These are phyloP conservation scores for Saturnispora silvae DNA, from an alignment of 805 yeast genomes.

Conservation along the genomic window DNA sequence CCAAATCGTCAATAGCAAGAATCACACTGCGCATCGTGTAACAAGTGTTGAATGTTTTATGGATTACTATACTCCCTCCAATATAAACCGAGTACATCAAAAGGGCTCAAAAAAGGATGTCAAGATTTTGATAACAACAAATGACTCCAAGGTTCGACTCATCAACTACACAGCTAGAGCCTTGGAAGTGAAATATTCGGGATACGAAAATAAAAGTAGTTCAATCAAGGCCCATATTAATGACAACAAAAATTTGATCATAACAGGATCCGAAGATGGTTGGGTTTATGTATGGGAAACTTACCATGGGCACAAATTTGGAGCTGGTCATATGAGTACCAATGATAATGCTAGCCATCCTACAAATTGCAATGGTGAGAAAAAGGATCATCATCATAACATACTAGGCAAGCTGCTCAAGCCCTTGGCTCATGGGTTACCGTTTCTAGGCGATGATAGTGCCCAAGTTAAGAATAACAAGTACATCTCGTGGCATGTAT, in stretches of 20 bases:
- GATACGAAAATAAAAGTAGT: conserved; percentile 58
- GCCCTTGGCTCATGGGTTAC: conserved; percentile 15
- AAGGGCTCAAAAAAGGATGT: conserved; percentile 12
- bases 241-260: conserved; percentile 45
- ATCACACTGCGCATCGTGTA: conserved; percentile 46
- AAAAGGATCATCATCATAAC: background rate
- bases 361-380: conserved; percentile 18
- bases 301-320: conserved; percentile 19
- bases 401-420: conserved; percentile 6
- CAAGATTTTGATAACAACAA: conserved; percentile 54
- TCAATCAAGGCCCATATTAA: conserved; percentile 59
- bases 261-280: conserved; percentile 82
- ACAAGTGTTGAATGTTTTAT: conserved; percentile 59
- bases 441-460: conserved; percentile 18
- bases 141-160: conserved; percentile 69
- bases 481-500: conserved; percentile 68
- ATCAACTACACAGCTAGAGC: conserved; percentile 44
- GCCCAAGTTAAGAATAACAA: conserved; percentile 41
- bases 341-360: background rate
- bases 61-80: conserved; percentile 6
- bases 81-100: conserved; percentile 13
- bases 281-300: conserved; percentile 72
- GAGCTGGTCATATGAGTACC: background rate
- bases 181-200: conserved; percentile 61
- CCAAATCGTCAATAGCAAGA: conserved; percentile 33